Conservation (phyloP, 2,329 filamentous ascomycete species). For the Thyridium curvatum region DNA sequence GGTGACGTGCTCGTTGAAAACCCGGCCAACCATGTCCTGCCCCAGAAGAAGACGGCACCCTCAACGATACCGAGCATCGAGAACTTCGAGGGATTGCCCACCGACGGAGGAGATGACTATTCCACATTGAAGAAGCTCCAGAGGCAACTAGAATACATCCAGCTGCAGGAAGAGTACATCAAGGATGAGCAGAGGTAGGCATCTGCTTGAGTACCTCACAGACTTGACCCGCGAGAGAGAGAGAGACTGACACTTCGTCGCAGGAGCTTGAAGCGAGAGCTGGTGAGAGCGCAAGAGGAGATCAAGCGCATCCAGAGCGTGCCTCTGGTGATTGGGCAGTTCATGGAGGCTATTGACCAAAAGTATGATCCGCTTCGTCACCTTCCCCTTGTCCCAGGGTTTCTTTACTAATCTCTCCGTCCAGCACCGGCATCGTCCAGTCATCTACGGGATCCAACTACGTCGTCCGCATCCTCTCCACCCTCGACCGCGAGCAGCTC, state of each 20-base stretch:
- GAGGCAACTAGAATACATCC: slow-evolving; percentile 95
- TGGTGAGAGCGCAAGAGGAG: slow-evolving; percentile 95
- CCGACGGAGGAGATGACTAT: slow-evolving; percentile 87
- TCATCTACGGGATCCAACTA: slow-evolving; percentile 98
- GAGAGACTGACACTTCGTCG: slow-evolving; percentile 11
- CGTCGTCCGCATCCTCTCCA: slow-evolving; percentile 95
- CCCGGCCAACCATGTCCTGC: slow-evolving; percentile 64
- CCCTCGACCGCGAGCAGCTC: slow-evolving; percentile 93
- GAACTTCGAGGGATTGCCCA: slow-evolving; percentile 75
- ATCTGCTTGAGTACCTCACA: too few species aligned
- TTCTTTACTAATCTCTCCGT: too few species aligned
- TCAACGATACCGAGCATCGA: slow-evolving; percentile 86
- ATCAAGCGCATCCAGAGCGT: slow-evolving; percentile 99
- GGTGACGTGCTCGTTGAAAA: slow-evolving; percentile 83
- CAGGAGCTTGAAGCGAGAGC: slow-evolving; percentile 92
- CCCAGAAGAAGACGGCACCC: slow-evolving; percentile 74
- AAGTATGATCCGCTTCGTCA: slow-evolving; percentile 55
- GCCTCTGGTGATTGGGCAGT: slow-evolving; percentile 91
- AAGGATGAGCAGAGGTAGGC: slow-evolving; percentile 93
- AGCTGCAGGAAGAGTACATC: slow-evolving; percentile 99
- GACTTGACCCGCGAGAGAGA: too few species aligned
- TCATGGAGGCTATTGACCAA: slow-evolving; percentile 99
- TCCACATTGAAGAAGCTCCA: slow-evolving; percentile 94
- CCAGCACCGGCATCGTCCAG: slow-evolving; percentile 93
- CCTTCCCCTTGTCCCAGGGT: too few species aligned